Evolutionary conservation across 1,284 basidiomycete genomes (phyloP), one percentile per base, ranked within the genome.

Genomic region (Ganoderma sp.): DNA sequence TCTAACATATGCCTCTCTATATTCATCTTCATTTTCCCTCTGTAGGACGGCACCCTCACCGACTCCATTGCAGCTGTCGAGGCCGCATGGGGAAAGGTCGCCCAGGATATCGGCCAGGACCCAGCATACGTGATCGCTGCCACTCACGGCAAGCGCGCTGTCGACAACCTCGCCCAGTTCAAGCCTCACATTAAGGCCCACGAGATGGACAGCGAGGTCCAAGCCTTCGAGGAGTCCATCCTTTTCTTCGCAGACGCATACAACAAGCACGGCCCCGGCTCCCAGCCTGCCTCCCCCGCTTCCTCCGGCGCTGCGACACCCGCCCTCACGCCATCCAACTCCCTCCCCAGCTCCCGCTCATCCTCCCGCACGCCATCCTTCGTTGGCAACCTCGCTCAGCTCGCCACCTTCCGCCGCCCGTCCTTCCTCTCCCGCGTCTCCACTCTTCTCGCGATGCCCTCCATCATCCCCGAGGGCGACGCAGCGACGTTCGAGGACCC

Each of bases 61-160:
- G 90, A 92, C 76, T 91, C 90, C 37, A 92, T 92, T 75, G 82
- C 88, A 32, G 91, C 92, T 10, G 90, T 93, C 71, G 92, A 93
- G 78, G 90, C 90, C 7, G 92, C 92, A 8, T 93, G 92, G 92
- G 87, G 86, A 43, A 89, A 89, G 73, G 90, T 93, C 62, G 91
- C 92, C 2, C 81, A 81, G 56, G 89, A 91, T 77, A 85, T 91
- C 59, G 88, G 88, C 64, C 85, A 88, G 77, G 88, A 91, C 78
- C 89, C 88, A 14, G 81, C 80, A 68, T 83, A 85, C 67, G 88
- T 91, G 69, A 90, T 90, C 76, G 86, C 87, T 41, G 90, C 90
- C 52, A 93, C 91, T 15, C 92, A 93, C 77, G 92, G 92, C 75
- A 90, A 92, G 76, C 88, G 86, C 69, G 86, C 85, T 28, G 83